phyloP scores from a whole-genome alignment of 805 yeast genomes.

The Wickerhamomyces chambardii region DNA sequence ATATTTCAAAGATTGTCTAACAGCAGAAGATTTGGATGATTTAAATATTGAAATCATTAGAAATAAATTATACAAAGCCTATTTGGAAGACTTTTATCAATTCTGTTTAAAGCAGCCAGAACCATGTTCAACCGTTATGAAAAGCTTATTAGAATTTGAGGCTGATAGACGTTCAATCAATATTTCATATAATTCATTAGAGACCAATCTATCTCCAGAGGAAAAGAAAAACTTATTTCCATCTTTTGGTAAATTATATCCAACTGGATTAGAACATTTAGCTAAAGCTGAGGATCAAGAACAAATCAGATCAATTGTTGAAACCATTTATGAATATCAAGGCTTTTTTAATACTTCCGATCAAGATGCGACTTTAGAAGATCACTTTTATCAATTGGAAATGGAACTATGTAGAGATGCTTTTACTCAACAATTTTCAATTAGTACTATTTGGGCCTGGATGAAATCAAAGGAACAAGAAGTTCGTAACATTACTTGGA shows the following conservation, averaged over 20 bases:
- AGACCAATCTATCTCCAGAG: conserved; percentile 66
- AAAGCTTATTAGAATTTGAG: conserved; percentile 71
- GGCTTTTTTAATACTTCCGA: conserved; percentile 39
- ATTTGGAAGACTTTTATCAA: conserved; percentile 74
- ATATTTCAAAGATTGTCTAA: conserved; percentile 82
- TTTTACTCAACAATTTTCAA: conserved; percentile 92
- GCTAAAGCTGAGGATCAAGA: conserved; percentile 81
- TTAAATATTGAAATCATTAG: conserved; percentile 91
- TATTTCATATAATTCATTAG: conserved; percentile 83
- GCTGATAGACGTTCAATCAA: conserved; percentile 94
- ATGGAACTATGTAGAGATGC: conserved; percentile 90
- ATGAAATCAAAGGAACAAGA: conserved; percentile 94
- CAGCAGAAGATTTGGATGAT: conserved; percentile 87
- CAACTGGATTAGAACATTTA: conserved; percentile 52
- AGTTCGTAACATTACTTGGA: conserved; percentile 97
- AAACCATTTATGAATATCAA: conserved; percentile 57
- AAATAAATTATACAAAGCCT: conserved; percentile 87
- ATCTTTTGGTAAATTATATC: conserved; percentile 71
- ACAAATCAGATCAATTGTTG: conserved; percentile 59
- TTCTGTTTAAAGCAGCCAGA: conserved; percentile 57
- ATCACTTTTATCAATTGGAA: conserved; percentile 86
- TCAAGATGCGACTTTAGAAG: conserved; percentile 64
- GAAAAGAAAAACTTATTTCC: conserved; percentile 74
- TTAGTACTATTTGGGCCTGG: conserved; percentile 94
- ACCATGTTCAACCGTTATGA: conserved; percentile 83